Evolutionary conservation across 352 stramenopile species (phyloP).

Genomic region (Thraustotheca clavata): DNA sequence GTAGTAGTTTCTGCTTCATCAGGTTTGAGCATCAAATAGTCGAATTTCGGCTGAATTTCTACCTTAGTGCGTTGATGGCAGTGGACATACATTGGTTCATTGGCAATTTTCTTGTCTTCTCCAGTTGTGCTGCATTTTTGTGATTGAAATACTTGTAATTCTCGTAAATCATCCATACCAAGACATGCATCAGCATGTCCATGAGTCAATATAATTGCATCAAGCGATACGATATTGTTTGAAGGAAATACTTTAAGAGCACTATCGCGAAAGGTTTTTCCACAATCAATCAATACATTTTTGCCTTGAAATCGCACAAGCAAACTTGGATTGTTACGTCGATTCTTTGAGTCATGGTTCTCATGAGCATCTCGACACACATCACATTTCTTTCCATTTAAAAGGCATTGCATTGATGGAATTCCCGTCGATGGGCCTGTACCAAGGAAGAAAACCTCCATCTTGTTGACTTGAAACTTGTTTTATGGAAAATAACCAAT

Average conservation of each 20-base stretch:
- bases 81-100: slow-evolving; percentile 49
- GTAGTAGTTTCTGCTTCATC: slow-evolving; percentile 4
- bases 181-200: slow-evolving; percentile 78
- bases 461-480: neutral
- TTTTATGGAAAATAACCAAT: no score
- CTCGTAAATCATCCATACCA: slow-evolving; percentile 76
- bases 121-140: slow-evolving; percentile 26
- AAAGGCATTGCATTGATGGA: slow-evolving; percentile 64
- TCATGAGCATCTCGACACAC: slow-evolving; percentile 59
- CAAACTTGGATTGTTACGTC: slow-evolving; percentile 68
- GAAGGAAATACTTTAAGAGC: slow-evolving; percentile 55
- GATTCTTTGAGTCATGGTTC: slow-evolving; percentile 68
- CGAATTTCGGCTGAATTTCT: slow-evolving; percentile 61
- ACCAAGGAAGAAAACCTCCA: slow-evolving; percentile 77
- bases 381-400: slow-evolving; percentile 36
- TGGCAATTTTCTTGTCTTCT: slow-evolving; percentile 39
- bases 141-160: slow-evolving; percentile 60
- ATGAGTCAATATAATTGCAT: slow-evolving; percentile 75
- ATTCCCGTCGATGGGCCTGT: slow-evolving; percentile 71
- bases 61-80: slow-evolving; percentile 46
- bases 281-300: slow-evolving; percentile 80
- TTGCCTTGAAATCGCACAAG: slow-evolving; percentile 41
- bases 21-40: slow-evolving; percentile 60
- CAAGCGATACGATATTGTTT: slow-evolving; percentile 40
- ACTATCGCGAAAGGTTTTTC: slow-evolving; percentile 83